Conservation (phyloP, 768 basidiomycete genomes). For the Melanogaster broomeanus region DNA sequence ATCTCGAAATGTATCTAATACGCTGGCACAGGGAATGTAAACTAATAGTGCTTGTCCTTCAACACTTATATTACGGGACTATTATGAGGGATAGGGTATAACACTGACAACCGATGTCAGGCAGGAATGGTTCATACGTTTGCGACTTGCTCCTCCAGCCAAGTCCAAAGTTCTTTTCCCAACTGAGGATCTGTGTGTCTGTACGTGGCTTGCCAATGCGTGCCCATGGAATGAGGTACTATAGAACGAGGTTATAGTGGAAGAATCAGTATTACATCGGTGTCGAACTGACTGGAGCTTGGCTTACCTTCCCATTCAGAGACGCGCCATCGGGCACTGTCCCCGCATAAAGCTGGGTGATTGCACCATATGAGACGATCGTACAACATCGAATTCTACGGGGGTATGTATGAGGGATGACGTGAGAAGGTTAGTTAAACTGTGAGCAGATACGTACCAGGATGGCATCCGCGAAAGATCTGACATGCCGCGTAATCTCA, state of each 20-base stretch:
- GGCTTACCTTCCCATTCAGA: conserved; percentile 47
- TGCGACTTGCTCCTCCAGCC: conserved; percentile 48
- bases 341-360: conserved; percentile 55
- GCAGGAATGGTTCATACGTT: too few species aligned
- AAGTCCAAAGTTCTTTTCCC: conserved; percentile 45
- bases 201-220: conserved; percentile 33
- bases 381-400: conserved; percentile 21
- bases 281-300: too few species aligned
- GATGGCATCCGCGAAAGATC: not conserved
- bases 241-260: too few species aligned
- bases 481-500: conserved; percentile 17
- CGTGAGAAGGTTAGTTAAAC: not conserved
- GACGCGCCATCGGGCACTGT: conserved; percentile 41
- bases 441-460: conserved; percentile 11
- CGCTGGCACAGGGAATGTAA: too few species aligned
- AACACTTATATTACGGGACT: too few species aligned
- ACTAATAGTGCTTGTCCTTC: too few species aligned
- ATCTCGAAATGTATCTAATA: too few species aligned
- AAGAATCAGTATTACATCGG: too few species aligned
- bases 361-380: conserved; percentile 41
- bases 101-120: too few species aligned
- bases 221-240: conserved; percentile 32
- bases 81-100: too few species aligned
- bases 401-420: not conserved
- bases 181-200: conserved; percentile 36